A percentile compares a stretch with the other conserved stretches of the same genome.
Evolutionary conservation across 495 filamentous ascomycete species (phyloP).

Genomic region (Penicillium ucsense): DNA sequence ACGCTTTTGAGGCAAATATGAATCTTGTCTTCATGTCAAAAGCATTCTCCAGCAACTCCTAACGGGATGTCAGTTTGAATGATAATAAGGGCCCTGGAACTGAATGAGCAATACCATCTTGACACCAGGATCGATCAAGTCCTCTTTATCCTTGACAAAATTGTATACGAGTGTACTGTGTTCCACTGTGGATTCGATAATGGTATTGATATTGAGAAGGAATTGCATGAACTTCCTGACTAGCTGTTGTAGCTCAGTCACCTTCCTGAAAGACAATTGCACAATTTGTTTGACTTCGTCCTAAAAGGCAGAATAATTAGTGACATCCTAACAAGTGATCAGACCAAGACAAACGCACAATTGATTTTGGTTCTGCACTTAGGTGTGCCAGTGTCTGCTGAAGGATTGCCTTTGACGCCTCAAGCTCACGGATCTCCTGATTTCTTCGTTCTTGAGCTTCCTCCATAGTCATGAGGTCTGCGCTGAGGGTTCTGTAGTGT

Average conservation of each 20-base stretch:
- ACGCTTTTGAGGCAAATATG: slow-evolving; percentile 1
- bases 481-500: slow-evolving; percentile 1
- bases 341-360: neutral
- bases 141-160: slow-evolving; percentile 1
- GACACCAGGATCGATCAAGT: slow-evolving; percentile 1
- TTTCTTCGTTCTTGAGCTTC: slow-evolving; percentile 1
- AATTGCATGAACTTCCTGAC: slow-evolving; percentile 1
- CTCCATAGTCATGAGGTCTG: neutral
- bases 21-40: slow-evolving; percentile 1
- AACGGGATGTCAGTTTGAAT: neutral
- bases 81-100: neutral
- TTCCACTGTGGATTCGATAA: neutral
- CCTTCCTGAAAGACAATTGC: slow-evolving; percentile 1
- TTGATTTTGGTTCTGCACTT: slow-evolving; percentile 1
- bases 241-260: slow-evolving; percentile 1
- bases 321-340: neutral
- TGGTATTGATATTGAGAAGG: neutral
- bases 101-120: slow-evolving; percentile 1
- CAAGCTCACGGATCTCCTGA: slow-evolving; percentile 1
- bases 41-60: neutral
- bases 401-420: neutral
- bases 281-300: slow-evolving; percentile 1
- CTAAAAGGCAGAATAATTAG: slow-evolving; percentile 1
- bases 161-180: neutral
- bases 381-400: slow-evolving; percentile 1